Conservation (phyloP, 306 rosid genomes). For the Herpetospermum pedunculosum region DNA sequence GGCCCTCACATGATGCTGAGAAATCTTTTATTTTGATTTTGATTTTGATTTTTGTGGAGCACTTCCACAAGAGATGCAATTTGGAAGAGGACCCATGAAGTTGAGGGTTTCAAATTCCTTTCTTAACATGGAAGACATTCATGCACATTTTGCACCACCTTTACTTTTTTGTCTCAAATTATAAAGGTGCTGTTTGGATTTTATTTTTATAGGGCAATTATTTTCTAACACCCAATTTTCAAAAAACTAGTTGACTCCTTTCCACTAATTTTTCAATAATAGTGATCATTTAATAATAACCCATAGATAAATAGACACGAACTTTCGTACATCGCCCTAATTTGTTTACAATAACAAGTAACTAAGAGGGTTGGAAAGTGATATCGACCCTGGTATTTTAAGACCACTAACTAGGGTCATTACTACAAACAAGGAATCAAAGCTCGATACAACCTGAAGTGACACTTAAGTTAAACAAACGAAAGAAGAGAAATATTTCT, state of each 20-base stretch:
- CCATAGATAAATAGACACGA: too few species aligned
- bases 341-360: too few species aligned
- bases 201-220: neutral
- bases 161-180: neutral
- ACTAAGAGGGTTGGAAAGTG: too few species aligned
- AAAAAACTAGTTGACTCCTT: too few species aligned
- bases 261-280: neutral
- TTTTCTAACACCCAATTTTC: too few species aligned
- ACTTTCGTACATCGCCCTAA: too few species aligned
- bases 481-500: too few species aligned
- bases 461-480: too few species aligned
- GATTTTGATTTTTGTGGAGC: neutral
- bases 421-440: too few species aligned
- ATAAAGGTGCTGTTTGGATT: neutral
- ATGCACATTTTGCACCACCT: neutral
- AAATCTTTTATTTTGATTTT: neutral
- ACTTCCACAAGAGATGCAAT: neutral
- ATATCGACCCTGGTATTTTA: too few species aligned
- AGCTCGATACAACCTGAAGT: too few species aligned
- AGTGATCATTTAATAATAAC: neutral
- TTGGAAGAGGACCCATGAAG: neutral
- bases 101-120: constrained; percentile 3
- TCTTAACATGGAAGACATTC: constrained; percentile 6
- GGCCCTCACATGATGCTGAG: neutral
- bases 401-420: too few species aligned